Evolutionary conservation across 768 basidiomycete species (phyloP).

Genomic region (Psilocybe cubensis): DNA sequence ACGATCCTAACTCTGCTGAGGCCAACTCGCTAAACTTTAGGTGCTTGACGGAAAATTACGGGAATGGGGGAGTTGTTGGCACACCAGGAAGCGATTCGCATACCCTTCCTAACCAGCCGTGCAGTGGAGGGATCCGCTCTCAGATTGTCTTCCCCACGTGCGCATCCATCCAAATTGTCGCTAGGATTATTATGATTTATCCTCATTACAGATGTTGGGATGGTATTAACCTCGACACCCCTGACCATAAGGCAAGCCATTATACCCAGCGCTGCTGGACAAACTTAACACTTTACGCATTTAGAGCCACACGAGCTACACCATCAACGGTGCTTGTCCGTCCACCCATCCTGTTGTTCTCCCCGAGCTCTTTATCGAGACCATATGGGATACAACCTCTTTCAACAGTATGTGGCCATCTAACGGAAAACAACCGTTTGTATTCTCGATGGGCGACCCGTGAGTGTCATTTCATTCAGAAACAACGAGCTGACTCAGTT

Average conservation of each 20-base stretch:
- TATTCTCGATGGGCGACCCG: slow-evolving; percentile 26
- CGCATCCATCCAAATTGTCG: neutral
- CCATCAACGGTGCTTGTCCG: slow-evolving; percentile 18
- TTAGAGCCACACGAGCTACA: slow-evolving; percentile 21
- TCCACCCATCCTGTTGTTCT: slow-evolving; percentile 20
- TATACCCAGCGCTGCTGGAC: neutral
- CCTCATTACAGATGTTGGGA: slow-evolving; percentile 22
- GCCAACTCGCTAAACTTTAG: slow-evolving; percentile 22
- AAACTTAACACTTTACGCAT: neutral
- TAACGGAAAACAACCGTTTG: slow-evolving; percentile 20
- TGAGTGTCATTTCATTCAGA: slow-evolving; percentile 4
- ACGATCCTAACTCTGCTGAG: slow-evolving; percentile 11
- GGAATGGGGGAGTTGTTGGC: slow-evolving; percentile 19
- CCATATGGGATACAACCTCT: slow-evolving; percentile 21
- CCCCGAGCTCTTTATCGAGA: slow-evolving; percentile 22
- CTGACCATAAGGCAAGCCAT: slow-evolving; percentile 19
- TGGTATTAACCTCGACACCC: slow-evolving; percentile 22
- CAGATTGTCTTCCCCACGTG: slow-evolving; percentile 25
- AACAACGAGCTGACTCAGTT: neutral
- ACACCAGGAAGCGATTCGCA: slow-evolving; percentile 19
- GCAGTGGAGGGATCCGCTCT: slow-evolving; percentile 23
- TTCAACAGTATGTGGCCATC: slow-evolving; percentile 26
- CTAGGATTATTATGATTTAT: neutral
- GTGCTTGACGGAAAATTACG: slow-evolving; percentile 20
- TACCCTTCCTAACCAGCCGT: slow-evolving; percentile 16